Evolutionary conservation across 2,329 filamentous ascomycete species (phyloP), one percentile per base, ranked within the genome.

Genomic region (Magnaporthiopsis rhizophila): DNA sequence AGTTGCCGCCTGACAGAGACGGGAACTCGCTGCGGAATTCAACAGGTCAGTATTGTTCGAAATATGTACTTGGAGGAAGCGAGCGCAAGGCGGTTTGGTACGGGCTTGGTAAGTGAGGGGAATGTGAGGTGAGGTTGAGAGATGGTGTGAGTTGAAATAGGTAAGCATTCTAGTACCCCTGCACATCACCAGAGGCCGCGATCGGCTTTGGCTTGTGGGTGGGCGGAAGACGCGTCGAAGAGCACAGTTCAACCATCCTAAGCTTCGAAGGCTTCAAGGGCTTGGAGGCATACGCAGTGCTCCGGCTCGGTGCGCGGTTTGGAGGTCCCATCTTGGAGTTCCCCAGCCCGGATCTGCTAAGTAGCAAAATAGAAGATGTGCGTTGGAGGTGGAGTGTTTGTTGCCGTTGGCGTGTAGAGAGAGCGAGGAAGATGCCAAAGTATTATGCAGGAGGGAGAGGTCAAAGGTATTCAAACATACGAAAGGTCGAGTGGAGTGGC

Each of bases 401-500:
- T 13, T 6, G 61, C 28, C 21, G 62, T 38, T 38, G 38, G 7
- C 45, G 32, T 64, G 32, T 58, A 9, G 50, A 59, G 38, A 58
- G 18, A 30, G 65, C 30, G 65, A 65, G 24, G 34, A 60, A 58
- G 30, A n/a, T 59, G 9, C 13, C 12, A 30, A 65, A 5, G 61
- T 4, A 15, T 45, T 45, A 18, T 7, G 57, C 45, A 62, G 50
- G 53, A 65, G 65, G 64, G 34, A 30, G 30, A 66, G 65, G 36
- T 24, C 45, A 30, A 28, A 8, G 3, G 28, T 15, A 26, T 26
- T 15, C 69, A 69, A 69, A 87, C 86, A 76, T 84, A 89, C 86
- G 85, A 86, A 65, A 85, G 78, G 73, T 89, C 86, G 66, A 89
- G 75, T 58, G 85, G 81, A 67, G 86, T 85, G 69, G 83, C 78